Evolutionary conservation across 495 filamentous ascomycete genomes (phyloP).

Genomic region (Rhypophila decipiens): DNA sequence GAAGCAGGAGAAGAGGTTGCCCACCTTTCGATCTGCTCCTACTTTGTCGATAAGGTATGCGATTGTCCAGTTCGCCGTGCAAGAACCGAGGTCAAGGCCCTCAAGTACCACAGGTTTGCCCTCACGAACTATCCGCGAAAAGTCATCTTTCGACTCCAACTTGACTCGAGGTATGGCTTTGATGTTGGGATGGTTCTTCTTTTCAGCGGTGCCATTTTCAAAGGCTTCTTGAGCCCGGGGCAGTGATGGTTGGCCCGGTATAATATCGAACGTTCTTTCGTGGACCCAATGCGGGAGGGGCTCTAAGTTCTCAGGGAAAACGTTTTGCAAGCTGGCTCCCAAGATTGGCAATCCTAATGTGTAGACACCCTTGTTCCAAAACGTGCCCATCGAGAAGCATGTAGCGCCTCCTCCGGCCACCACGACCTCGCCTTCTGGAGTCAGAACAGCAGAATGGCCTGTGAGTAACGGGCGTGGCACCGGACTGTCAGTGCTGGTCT

Average conservation of each 20-base stretch:
- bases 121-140: constrained; percentile 50
- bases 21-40: constrained; percentile 57
- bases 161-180: constrained; percentile 42
- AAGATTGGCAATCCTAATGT: constrained; percentile 3
- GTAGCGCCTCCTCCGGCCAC: constrained; percentile 77
- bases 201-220: neutral
- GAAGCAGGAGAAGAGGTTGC: constrained; percentile 8
- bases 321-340: neutral
- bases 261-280: constrained; percentile 21
- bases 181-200: constrained; percentile 2
- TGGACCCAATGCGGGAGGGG: constrained; percentile 13
- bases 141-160: constrained; percentile 41
- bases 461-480: constrained; percentile 56
- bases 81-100: constrained; percentile 59
- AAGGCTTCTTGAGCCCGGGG: neutral
- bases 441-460: constrained; percentile 47
- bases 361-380: constrained; percentile 28
- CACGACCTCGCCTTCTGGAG: constrained; percentile 38
- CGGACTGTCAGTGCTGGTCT: too few species aligned
- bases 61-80: constrained; percentile 60
- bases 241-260: constrained; percentile 4
- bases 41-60: constrained; percentile 60
- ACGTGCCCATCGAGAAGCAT: constrained; percentile 70
- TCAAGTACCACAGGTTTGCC: constrained; percentile 63
- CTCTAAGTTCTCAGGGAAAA: too few species aligned